These are phyloP conservation scores for Mortierella sp. DNA, from an alignment of 371 early-diverging fungal species.

Conservation along the genomic window DNA sequence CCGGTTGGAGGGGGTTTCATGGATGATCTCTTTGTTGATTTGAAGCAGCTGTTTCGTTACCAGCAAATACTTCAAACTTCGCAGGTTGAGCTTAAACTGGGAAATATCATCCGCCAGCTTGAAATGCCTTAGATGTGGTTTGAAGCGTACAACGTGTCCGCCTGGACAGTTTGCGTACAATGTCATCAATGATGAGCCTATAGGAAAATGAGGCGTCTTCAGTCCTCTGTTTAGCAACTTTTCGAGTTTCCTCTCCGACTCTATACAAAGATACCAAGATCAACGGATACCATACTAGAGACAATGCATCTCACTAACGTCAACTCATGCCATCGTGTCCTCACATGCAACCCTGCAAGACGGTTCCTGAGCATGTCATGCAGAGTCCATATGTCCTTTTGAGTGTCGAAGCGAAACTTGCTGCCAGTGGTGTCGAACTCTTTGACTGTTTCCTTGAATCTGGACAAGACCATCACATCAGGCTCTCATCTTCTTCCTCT, in stretches of 20 bases:
- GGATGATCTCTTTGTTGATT: constrained; percentile 13
- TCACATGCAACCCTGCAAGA: constrained; percentile 9
- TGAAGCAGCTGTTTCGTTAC: constrained; percentile 11
- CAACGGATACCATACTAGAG: constrained; percentile 18
- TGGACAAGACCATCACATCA: constrained; percentile 25
- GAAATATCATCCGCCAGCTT: constrained; percentile 15
- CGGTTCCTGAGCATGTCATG: constrained; percentile 24
- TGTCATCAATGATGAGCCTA: constrained; percentile 17
- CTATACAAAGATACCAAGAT: constrained; percentile 7
- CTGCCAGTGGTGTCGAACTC: constrained; percentile 16
- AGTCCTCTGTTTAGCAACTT: background rate
- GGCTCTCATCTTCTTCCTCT: constrained; percentile 13
- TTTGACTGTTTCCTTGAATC: constrained; percentile 19
- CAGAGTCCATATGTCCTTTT: constrained; percentile 4
- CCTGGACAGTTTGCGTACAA: constrained; percentile 22
- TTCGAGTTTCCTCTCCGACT: too few species aligned
- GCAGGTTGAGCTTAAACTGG: constrained; percentile 20
- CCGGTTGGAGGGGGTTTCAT: constrained; percentile 10
- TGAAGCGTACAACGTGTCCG: constrained; percentile 11
- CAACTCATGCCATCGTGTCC: constrained; percentile 8
- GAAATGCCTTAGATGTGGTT: constrained; percentile 6
- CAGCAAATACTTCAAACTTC: constrained; percentile 19
- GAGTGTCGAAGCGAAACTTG: constrained; percentile 22
- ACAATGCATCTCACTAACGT: constrained; percentile 11
- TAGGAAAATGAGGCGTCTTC: background rate